Base-by-base conservation (phyloP, 805 yeast genomes). In the Saturnispora diversa region DNA sequence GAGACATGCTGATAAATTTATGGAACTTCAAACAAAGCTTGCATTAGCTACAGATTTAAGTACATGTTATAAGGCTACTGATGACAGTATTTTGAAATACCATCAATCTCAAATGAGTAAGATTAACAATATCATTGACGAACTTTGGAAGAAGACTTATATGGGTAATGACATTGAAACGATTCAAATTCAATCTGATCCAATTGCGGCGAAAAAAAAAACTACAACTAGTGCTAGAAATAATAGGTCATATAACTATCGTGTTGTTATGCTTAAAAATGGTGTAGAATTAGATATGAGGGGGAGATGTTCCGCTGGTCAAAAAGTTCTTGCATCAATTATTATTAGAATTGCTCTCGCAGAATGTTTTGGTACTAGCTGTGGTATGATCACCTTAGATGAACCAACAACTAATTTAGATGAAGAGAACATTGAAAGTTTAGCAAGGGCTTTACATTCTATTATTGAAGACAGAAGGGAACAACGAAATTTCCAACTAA, bases 241-340 rank as follows among this genome's bases (percentile, higher is more conserved):
- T 58, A 70, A 19, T 74, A 75, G 94, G 43, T 75, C 92, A 1
- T 90, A 88, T 58, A 88, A 90, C 56, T 90, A 90, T 55, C 68
- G 97, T 28, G 97, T 92, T 15, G 95, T 88, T 17, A 92, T 92
- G 98, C 78, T 79, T 44, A 92, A 92, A 57, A 85, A 83, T 53
- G 90, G 84, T 44, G 83, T 80, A 1, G 97, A 92, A 58, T 65
- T 92, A 35, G 99, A 92, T 56, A 92, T 92, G 99, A 73, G 99
- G 46, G 99, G 98, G 0, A 66, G 98, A 43, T 92, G 99, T 58
- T 85, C 96, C 2, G 97, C 98, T 0, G 99, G 99, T 0, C 99
- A 92, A 60, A 85, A 87, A 53, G 97, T 92, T 4, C 62, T 92
- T 34, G 96, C 97, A 0, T 81, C 94, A 29, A 88, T 92, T 35